Evolutionary conservation across 768 basidiomycete species (phyloP).

Genomic region (Russula griseocarnosa): DNA sequence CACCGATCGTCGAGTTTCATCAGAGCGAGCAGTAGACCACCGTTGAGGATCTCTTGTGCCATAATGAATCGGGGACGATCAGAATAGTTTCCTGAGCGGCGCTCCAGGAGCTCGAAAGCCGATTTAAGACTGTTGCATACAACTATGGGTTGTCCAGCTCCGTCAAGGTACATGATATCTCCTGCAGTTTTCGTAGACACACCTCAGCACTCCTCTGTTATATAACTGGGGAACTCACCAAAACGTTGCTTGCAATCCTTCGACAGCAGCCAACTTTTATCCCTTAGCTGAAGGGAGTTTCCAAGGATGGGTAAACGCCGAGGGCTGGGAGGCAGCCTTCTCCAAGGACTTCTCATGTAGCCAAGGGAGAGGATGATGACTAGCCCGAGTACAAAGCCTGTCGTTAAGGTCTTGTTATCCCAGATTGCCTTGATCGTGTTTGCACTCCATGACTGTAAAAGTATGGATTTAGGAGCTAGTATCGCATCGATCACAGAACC

Average conservation of each 20-base stretch:
- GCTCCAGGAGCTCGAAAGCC: constrained; percentile 29
- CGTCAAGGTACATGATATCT: constrained; percentile 29
- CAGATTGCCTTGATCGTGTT: not conserved
- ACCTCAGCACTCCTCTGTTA: not conserved
- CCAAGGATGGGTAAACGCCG: constrained; percentile 5
- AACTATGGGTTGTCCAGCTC: constrained; percentile 26
- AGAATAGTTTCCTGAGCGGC: constrained; percentile 32
- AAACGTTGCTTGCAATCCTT: constrained; percentile 10
- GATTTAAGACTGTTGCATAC: constrained; percentile 9
- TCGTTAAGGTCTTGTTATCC: not conserved
- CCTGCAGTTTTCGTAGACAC: not conserved
- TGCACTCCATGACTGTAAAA: not conserved
- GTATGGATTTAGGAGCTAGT: too few species aligned
- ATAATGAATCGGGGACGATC: constrained; percentile 27
- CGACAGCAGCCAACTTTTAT: constrained; percentile 2
- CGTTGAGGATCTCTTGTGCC: constrained; percentile 17
- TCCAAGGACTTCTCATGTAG: constrained; percentile 12
- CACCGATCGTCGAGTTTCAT: constrained; percentile 2
- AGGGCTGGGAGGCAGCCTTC: constrained; percentile 9
- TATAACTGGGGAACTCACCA: not conserved
- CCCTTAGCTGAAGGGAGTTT: not conserved
- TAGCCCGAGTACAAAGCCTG: not conserved
- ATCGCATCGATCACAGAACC: not conserved
- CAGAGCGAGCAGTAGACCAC: constrained; percentile 7
- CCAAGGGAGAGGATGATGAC: not conserved